A percentile compares a stretch with the other conserved stretches of the same genome.
phyloP scores from a whole-genome alignment of 495 filamentous ascomycete species.

The Penicillium mononematosum region DNA sequence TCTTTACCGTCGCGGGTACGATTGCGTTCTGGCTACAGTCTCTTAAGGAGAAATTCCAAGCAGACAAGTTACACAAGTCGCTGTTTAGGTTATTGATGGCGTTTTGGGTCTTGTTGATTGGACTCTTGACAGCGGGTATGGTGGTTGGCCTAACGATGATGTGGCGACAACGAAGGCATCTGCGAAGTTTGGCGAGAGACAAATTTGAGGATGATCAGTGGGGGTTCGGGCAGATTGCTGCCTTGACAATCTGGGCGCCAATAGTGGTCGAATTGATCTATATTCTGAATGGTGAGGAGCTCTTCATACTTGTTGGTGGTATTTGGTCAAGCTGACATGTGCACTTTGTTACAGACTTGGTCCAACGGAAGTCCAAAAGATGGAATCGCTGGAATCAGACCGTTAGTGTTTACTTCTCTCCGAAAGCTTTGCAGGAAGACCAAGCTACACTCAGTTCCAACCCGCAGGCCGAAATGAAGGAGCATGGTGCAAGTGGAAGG shows the following conservation, averaged over 20 bases:
- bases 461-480: not conserved
- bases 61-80: not conserved
- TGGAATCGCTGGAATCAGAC: not conserved
- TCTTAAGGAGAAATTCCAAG: not conserved
- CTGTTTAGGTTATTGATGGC: not conserved
- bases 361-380: not conserved
- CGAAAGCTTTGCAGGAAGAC: not conserved
- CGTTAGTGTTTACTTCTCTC: not conserved
- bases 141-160: conserved; percentile 1
- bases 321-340: not conserved
- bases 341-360: not conserved
- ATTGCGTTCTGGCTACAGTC: conserved; percentile 3
- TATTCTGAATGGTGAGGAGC: conserved; percentile 1
- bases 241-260: conserved; percentile 1
- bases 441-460: not conserved
- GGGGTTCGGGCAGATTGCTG: conserved; percentile 6
- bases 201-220: conserved; percentile 6
- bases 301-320: not conserved
- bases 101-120: conserved; percentile 4
- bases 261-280: not conserved
- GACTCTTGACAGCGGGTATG: conserved; percentile 2
- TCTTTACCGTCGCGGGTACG: not conserved
- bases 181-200: conserved; percentile 3
- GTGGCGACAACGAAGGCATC: conserved; percentile 6
- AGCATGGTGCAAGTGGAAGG: not conserved